phyloP scores from a whole-genome alignment of 208 protist genomes.

The Balamuthia mandrillaris region DNA sequence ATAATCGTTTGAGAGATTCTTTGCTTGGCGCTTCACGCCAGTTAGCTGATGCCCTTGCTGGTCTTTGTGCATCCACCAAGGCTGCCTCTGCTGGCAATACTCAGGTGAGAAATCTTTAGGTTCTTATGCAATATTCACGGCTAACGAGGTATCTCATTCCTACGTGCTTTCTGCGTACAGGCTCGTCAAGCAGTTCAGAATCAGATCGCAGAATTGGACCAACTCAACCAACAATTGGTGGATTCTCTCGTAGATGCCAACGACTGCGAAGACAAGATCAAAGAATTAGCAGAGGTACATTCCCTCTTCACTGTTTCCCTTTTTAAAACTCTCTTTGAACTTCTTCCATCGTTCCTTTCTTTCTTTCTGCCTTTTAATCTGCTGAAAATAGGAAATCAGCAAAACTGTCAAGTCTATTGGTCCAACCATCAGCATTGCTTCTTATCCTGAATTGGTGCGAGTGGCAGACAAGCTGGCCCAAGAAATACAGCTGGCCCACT shows the following conservation, averaged over 20 bases:
- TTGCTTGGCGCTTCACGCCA: background rate
- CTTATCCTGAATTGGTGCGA: background rate
- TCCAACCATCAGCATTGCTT: background rate
- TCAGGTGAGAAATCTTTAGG: background rate
- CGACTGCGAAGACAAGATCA: background rate
- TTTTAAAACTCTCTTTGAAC: too few species aligned
- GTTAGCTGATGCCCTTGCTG: background rate
- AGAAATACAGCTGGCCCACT: slow-evolving; percentile 2
- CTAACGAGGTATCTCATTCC: background rate
- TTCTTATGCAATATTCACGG: background rate
- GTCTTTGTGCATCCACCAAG: background rate
- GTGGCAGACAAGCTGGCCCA: slow-evolving; percentile 15
- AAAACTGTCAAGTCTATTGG: too few species aligned
- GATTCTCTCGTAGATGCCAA: background rate
- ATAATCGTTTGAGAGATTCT: background rate
- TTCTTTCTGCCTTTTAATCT: too few species aligned
- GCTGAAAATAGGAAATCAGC: too few species aligned
- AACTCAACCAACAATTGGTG: background rate
- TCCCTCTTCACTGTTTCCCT: too few species aligned
- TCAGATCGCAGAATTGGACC: background rate
- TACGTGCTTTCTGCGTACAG: background rate
- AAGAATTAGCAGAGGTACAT: background rate
- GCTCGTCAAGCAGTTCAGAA: background rate
- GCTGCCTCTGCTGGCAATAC: background rate
- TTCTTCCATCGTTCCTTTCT: too few species aligned